Base-by-base conservation (phyloP, 2,329 filamentous ascomycete species). In the Beauveria australis region DNA sequence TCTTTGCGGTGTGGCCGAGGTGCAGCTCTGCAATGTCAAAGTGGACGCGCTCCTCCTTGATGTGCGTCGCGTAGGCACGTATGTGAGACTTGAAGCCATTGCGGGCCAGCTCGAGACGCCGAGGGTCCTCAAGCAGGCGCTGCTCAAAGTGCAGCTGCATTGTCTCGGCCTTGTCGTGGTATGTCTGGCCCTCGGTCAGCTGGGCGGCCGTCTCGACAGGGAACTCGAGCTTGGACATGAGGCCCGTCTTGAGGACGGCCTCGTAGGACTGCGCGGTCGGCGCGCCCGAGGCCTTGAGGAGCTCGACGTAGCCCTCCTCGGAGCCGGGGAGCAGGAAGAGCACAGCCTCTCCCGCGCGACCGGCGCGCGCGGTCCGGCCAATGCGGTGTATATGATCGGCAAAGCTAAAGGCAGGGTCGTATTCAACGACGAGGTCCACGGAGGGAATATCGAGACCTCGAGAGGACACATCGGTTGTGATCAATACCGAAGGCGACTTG, bases 321-420 rank as follows among this genome's bases (percentile, higher is more conserved):
- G 85, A 86, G 18, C 94, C 94, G 0, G 94, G 94, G 62, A 92
- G 85, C 16, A 99, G 83, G 79, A 97, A 97, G 26, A 97, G 86
- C 12, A 90, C 81, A 0, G 94, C 92, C 60, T 92, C 87, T 30
- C 94, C 94, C 12, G 93, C 84, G 6, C 90, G 88, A 18, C 94
- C 94, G 1, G 95, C 91, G 79, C 94, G 90, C 3, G 94, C 94
- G 12, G 94, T 99, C 72, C 94, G 89, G 59, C 94, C 94, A 60
- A 97, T 91, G 60, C 94, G 88, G 76, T 99, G 94, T 8, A 97
- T 82, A 72, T 99, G 94, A 72, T 99, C 94, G 63, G 92, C 89
- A 26, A 91, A 87, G 70, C 89, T 91, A 75, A 97, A 97, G 2
- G 94, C 91, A 0, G 94, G 92, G 70, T 99, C 94, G 71, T 96